phyloP scores from a whole-genome alignment of 2,329 filamentous ascomycete species.

The Fusarium bactridioides region DNA sequence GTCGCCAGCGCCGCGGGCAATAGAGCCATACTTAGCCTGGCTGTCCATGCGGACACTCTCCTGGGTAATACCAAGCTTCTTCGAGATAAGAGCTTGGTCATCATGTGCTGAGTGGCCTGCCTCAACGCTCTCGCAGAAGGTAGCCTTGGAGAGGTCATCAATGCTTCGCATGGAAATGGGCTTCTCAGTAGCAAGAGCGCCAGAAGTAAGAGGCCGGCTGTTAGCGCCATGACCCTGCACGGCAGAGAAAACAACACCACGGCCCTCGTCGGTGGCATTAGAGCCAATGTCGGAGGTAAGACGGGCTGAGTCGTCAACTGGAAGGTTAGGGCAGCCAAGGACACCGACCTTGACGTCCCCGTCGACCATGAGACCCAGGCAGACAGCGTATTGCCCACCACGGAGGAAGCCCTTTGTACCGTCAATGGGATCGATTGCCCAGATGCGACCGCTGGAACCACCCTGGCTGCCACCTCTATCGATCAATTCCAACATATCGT shows the following conservation, averaged over 20 bases:
- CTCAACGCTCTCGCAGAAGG: constrained; percentile 97
- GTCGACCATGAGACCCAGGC: constrained; percentile 89
- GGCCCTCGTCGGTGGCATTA: constrained; percentile 77
- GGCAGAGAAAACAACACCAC: constrained; percentile 89
- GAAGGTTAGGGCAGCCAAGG: constrained; percentile 93
- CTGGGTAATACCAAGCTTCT: constrained; percentile 84
- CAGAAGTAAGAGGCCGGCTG: constrained; percentile 73
- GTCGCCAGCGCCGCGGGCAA: constrained; percentile 92
- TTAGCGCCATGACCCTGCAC: constrained; percentile 80
- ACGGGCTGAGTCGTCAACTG: constrained; percentile 75
- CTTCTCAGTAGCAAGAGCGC: constrained; percentile 61
- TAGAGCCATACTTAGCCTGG: constrained; percentile 96
- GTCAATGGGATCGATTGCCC: constrained; percentile 97
- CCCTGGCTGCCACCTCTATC: constrained; percentile 75
- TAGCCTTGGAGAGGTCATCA: constrained; percentile 77
- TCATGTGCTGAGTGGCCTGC: constrained; percentile 89
- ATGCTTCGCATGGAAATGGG: constrained; percentile 83
- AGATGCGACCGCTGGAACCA: constrained; percentile 80
- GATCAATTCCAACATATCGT: constrained; percentile 72
- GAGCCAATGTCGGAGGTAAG: constrained; percentile 73
- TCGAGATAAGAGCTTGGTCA: constrained; percentile 82
- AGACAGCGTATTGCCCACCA: constrained; percentile 96
- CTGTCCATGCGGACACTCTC: constrained; percentile 96
- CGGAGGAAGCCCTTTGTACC: constrained; percentile 97
- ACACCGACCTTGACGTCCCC: constrained; percentile 94